Conservation (phyloP, 73 alveolate genomes). For the Paramecium tetraurelia region DNA sequence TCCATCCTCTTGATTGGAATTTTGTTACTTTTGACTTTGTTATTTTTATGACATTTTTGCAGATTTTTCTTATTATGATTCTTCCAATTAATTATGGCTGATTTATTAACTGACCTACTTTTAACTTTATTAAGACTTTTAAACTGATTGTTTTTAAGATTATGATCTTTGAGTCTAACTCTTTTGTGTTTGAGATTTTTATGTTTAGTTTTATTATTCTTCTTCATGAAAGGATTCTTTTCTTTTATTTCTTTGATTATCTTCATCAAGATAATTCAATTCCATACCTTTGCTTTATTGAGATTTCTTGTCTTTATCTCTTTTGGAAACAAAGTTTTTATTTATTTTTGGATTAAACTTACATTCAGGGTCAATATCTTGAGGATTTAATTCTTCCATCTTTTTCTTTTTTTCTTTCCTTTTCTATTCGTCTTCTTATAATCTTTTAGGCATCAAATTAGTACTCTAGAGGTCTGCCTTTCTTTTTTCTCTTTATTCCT, state of each 20-base stretch:
- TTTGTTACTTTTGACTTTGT: not conserved
- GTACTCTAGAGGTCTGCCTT: not conserved
- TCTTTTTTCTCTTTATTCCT: slow-evolving; percentile 30
- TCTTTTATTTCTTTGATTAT: slow-evolving; percentile 20
- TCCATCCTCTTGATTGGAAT: not conserved
- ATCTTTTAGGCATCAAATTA: not conserved
- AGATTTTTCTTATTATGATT: not conserved
- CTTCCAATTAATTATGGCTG: not conserved
- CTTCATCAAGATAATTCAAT: slow-evolving; percentile 15
- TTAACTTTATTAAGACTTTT: not conserved
- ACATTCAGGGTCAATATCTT: slow-evolving; percentile 43
- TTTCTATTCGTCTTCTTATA: not conserved
- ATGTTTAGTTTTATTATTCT: not conserved
- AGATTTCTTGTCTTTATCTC: not conserved
- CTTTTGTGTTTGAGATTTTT: not conserved
- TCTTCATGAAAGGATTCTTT: not conserved
- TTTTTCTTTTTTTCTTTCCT: slow-evolving; percentile 15
- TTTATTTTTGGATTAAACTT: slow-evolving; percentile 27
- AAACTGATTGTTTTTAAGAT: not conserved
- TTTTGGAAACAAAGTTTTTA: slow-evolving; percentile 15
- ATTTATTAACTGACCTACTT: not conserved
- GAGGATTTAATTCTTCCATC: not conserved
- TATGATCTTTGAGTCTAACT: not conserved
- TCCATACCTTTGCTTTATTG: not conserved
- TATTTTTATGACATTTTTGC: not conserved